Evolutionary conservation across 768 basidiomycete species (phyloP).

Genomic region (Auriscalpium microsporum): DNA sequence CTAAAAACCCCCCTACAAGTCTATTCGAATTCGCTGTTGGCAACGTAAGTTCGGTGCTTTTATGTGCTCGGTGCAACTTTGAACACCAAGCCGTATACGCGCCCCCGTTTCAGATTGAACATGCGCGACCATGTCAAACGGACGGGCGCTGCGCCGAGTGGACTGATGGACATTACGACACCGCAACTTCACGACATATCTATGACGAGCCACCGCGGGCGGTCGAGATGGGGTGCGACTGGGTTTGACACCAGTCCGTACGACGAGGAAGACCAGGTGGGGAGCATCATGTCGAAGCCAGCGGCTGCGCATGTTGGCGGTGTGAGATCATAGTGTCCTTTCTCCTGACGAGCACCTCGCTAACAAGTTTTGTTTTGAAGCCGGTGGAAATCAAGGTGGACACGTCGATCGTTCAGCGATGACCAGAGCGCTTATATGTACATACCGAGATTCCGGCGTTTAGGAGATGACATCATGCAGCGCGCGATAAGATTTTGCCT

Average conservation of each 20-base stretch:
- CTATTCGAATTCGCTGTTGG: conserved; percentile 10
- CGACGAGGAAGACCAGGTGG: background rate
- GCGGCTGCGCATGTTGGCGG: background rate
- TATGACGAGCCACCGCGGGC: background rate
- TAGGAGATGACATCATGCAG: too few species aligned
- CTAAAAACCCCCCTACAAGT: background rate
- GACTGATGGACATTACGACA: background rate
- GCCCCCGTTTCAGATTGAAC: conserved; percentile 1
- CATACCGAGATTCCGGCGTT: too few species aligned
- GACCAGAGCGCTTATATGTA: background rate
- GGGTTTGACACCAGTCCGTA: background rate
- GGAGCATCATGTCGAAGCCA: background rate
- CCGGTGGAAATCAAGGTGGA: conserved; percentile 5
- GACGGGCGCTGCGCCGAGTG: background rate
- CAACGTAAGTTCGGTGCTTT: conserved; percentile 3
- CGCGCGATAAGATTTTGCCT: background rate
- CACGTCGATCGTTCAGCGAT: background rate
- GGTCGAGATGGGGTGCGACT: background rate
- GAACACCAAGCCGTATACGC: background rate
- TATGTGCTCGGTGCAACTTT: background rate
- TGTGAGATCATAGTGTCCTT: background rate
- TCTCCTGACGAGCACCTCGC: too few species aligned
- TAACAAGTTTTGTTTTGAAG: background rate
- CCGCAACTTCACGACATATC: background rate
- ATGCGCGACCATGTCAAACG: conserved; percentile 11